Conservation (phyloP, 768 basidiomycete genomes). For the Termitomyces sp. region DNA sequence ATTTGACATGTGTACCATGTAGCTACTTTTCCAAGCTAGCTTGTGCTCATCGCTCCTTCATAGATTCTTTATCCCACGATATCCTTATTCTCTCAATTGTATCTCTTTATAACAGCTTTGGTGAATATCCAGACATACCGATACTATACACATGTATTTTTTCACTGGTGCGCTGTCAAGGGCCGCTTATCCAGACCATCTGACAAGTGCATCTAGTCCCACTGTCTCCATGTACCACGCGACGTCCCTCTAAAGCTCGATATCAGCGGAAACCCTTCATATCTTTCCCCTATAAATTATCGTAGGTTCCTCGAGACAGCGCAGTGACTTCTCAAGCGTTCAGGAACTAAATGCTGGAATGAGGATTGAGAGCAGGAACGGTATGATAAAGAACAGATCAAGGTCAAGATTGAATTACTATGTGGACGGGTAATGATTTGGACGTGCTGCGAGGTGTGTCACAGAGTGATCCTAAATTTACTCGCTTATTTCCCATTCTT, state of each 20-base stretch:
- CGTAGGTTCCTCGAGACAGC: no score
- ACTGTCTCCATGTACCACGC: neutral
- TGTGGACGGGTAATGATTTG: no score
- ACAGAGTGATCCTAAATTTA: no score
- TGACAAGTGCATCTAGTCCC: constrained; percentile 1
- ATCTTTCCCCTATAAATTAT: no score
- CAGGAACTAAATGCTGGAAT: no score
- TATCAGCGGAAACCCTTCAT: no score
- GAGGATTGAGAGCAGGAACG: no score
- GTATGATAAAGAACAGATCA: no score
- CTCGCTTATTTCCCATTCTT: no score
- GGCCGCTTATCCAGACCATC: constrained; percentile 3
- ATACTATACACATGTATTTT: neutral
- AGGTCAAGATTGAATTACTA: no score
- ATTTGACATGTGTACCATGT: constrained; percentile 5
- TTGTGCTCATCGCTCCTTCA: neutral
- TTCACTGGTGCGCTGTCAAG: neutral
- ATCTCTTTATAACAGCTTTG: neutral
- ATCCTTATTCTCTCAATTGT: neutral
- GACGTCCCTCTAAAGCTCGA: neutral
- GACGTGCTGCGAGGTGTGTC: no score
- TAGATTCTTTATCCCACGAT: neutral
- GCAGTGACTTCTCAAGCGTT: no score
- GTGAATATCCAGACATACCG: neutral
- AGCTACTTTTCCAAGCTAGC: neutral